Evolutionary conservation across 495 filamentous ascomycete species (phyloP).

Genomic region (Usnea hakonensis): DNA sequence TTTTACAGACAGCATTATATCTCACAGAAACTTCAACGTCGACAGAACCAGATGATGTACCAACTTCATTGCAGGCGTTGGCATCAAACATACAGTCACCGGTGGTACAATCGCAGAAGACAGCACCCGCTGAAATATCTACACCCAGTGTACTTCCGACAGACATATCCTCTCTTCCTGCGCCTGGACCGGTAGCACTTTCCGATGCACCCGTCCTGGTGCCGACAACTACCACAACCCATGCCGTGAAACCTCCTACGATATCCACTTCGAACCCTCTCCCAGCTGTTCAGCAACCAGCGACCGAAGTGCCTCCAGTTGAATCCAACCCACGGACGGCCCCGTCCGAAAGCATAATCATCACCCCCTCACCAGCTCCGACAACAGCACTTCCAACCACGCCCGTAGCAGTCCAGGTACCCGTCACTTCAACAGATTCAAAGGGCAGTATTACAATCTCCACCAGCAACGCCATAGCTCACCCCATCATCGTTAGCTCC

Average conservation of each 20-base stretch:
- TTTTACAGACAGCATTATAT: conserved; percentile 7
- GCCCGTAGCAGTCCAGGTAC: not conserved
- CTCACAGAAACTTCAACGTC: conserved; percentile 15
- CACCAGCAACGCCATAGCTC: not conserved
- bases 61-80: not conserved
- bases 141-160: not conserved
- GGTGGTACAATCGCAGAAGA: not conserved
- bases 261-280: too few relatives aligned
- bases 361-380: not conserved
- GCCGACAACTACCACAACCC: not conserved
- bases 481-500: conserved; percentile 2
- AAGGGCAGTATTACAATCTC: not conserved
- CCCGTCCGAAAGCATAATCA: not conserved
- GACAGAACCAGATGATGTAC: not conserved
- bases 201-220: not conserved
- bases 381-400: not conserved
- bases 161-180: not conserved
- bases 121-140: not conserved
- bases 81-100: not conserved
- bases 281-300: not conserved
- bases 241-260: not conserved
- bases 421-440: conserved; percentile 8
- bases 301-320: not conserved
- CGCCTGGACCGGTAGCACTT: not conserved
- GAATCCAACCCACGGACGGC: not conserved